Evolutionary conservation across 192 early-diverging fungal genomes (phyloP).

Genomic region (Backusella morwellensis): DNA sequence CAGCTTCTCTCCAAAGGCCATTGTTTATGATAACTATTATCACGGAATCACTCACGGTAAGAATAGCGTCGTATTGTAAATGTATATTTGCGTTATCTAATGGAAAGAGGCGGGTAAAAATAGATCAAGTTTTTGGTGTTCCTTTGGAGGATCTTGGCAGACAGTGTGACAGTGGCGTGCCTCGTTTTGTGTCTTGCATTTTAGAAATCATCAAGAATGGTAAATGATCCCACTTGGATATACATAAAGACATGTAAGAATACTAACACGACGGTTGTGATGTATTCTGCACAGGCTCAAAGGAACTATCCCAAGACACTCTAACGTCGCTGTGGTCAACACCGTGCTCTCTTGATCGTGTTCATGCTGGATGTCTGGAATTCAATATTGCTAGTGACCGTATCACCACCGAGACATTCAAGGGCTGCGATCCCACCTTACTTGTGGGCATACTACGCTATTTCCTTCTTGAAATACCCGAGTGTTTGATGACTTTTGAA

Average conservation of each 20-base stretch:
- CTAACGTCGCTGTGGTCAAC: slow-evolving; percentile 56
- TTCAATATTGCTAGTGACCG: slow-evolving; percentile 58
- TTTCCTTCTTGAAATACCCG: slow-evolving; percentile 72
- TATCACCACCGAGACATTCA: slow-evolving; percentile 53
- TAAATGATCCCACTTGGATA: neutral
- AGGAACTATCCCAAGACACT: slow-evolving; percentile 8
- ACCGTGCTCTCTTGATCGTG: slow-evolving; percentile 49
- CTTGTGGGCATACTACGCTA: slow-evolving; percentile 60
- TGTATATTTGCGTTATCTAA: neutral
- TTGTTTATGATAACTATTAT: slow-evolving; percentile 68
- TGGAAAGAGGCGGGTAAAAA: no score
- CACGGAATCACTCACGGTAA: slow-evolving; percentile 62
- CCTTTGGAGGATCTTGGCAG: slow-evolving; percentile 65
- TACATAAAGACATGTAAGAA: neutral
- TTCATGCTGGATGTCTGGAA: slow-evolving; percentile 62
- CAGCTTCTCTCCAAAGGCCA: slow-evolving; percentile 65
- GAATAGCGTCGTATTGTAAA: neutral
- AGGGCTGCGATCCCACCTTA: slow-evolving; percentile 52
- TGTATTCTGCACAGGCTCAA: neutral
- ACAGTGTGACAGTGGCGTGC: slow-evolving; percentile 56
- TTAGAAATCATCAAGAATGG: slow-evolving; percentile 61
- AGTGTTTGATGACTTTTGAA: slow-evolving; percentile 64
- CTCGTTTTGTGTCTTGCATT: slow-evolving; percentile 58
- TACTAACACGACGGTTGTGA: neutral
- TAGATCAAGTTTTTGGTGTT: slow-evolving; percentile 79